Evolutionary conservation across 1,284 basidiomycete species (phyloP), one percentile per base, ranked within the genome.

Genomic region (Acaromyces ingoldii): DNA sequence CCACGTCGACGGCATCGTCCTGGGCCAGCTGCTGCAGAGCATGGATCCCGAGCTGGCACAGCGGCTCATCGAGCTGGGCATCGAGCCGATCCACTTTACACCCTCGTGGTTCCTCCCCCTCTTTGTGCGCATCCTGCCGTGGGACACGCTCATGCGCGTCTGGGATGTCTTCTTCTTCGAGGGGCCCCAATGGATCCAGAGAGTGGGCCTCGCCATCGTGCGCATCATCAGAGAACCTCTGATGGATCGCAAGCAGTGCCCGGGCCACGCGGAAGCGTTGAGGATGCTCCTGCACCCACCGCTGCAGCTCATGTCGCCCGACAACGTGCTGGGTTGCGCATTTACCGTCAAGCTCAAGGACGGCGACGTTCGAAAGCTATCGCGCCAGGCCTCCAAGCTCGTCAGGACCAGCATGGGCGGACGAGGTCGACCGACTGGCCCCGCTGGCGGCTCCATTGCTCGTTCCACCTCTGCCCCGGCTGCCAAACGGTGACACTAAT

Each of bases 181-280:
- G 88, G 89, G 90, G 4, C 80, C 89, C 2, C 81, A 85, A 0
- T 90, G 86, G 80, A 79, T 93, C 37, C 81, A 91, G 67, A 84
- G 90, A 11, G 80, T 89, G 2, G 87, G 85, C 0, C 79, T 95
- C 5, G 85, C 87, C 0, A 77, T 96, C 45, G 74, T 91, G 41
- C 78, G 80, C 31, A 83, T 84, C 63, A 41, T 63, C 30, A 58
- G 71, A n/a, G 61, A 65, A 10, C 82, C 82, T 51, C 83, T 86
- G 22, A 82, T 82, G 48, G 77, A 79, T 33, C 70, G 86, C 1
- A 74, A 84, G n/a, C 45, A 49, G 9, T 59, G 57, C 39, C 80
- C 34, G 77, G 77, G 4, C 78, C 78, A 28, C 79, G 81, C 62
- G 78, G 81, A 37, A 72, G 79, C n/a, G 77, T 81, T 30, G 76